Conservation (phyloP, 352 stramenopile species). For the Globisporangium takayamanum region DNA sequence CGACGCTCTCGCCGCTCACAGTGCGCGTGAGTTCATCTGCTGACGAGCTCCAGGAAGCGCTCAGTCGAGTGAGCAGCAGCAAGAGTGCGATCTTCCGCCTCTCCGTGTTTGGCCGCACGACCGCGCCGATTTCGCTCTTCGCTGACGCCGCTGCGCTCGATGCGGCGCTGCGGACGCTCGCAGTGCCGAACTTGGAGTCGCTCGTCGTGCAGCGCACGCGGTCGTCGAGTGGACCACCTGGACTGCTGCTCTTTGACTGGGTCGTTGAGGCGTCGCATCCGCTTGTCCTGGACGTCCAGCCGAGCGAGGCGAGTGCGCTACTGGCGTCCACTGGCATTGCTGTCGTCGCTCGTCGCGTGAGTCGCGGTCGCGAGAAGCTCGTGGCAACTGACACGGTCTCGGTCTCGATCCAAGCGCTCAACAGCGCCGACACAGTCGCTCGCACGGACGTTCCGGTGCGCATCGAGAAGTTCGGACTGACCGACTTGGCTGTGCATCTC, state of each 20-base stretch:
- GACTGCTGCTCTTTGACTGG: slow-evolving; percentile 5
- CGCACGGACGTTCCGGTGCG: slow-evolving; percentile 2
- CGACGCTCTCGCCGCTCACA: slow-evolving; percentile 1
- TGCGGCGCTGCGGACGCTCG: slow-evolving; percentile 7
- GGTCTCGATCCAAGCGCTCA: slow-evolving; percentile 3
- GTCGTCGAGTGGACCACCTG: neutral
- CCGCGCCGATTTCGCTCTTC: neutral
- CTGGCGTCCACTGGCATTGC: neutral
- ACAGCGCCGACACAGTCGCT: neutral
- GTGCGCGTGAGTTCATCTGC: neutral
- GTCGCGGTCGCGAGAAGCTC: slow-evolving; percentile 3
- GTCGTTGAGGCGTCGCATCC: slow-evolving; percentile 11
- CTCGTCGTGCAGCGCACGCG: slow-evolving; percentile 2
- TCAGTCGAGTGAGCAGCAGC: too few species aligned
- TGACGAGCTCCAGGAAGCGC: neutral
- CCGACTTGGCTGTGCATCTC: slow-evolving; percentile 6
- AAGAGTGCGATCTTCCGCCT: slow-evolving; percentile 5
- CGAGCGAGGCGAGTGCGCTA: neutral
- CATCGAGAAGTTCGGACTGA: slow-evolving; percentile 3
- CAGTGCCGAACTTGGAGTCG: neutral
- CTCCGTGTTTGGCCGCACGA: slow-evolving; percentile 6
- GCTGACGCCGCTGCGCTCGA: slow-evolving; percentile 6
- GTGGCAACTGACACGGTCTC: slow-evolving; percentile 5
- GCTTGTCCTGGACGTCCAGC: neutral
- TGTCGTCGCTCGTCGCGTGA: slow-evolving; percentile 2